phyloP scores from a whole-genome alignment of 83 land plant species.

The Picea abies region DNA sequence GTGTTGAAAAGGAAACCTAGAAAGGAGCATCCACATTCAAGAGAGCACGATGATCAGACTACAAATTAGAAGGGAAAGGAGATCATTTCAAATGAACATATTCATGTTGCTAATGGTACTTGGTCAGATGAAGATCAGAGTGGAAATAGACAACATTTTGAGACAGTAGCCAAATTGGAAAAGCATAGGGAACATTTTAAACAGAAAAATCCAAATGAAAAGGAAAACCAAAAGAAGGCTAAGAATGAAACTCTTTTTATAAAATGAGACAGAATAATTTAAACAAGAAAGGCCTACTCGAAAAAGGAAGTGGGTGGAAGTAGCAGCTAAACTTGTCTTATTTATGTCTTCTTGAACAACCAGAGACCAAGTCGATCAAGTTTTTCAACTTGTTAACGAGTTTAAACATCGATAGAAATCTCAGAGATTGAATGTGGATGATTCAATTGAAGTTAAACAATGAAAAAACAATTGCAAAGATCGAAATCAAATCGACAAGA shows the following conservation, averaged over 20 bases:
- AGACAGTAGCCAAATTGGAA: conserved; percentile 74
- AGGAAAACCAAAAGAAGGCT: conserved; percentile 44
- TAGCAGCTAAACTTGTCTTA: conserved; percentile 28
- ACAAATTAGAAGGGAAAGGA: too few species aligned
- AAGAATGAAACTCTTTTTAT: conserved; percentile 45
- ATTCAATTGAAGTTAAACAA: too few species aligned
- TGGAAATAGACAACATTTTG: conserved; percentile 44
- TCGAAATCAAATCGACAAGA: too few species aligned
- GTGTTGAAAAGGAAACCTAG: conserved; percentile 20
- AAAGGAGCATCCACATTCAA: conserved; percentile 20
- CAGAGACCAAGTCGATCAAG: too few species aligned
- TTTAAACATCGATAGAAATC: too few species aligned
- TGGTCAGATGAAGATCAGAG: conserved; percentile 22
- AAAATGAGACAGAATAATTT: conserved; percentile 47
- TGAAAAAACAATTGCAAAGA: too few species aligned
- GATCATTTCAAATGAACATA: conserved; percentile 25
- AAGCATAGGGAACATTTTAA: conserved; percentile 86
- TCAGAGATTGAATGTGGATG: too few species aligned
- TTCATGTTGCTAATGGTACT: conserved; percentile 13
- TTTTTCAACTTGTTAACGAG: too few species aligned
- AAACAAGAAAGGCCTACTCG: conserved; percentile 90
- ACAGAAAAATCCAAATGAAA: conserved; percentile 69
- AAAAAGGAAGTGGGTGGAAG: conserved; percentile 78
- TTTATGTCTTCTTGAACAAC: not conserved
- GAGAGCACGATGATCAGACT: too few species aligned